These are phyloP conservation scores for Ceratobasidium sp. DNA, from an alignment of 1,284 basidiomycete species.

Conservation along the genomic window DNA sequence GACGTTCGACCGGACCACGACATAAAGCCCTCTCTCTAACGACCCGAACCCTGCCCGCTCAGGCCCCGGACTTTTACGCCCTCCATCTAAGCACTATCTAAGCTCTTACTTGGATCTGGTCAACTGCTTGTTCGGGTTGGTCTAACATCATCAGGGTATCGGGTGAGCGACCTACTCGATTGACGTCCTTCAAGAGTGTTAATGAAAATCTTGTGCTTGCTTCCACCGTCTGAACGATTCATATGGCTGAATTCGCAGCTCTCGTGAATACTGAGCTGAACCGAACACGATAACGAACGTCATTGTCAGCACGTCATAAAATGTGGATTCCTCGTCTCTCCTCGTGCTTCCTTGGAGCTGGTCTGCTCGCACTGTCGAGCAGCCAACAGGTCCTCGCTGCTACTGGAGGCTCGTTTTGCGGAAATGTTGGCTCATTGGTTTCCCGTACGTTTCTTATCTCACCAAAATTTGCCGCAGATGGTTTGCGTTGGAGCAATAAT, in stretches of 20 bases:
- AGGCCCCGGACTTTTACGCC: too few species aligned
- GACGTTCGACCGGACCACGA: neutral
- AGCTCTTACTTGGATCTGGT: too few species aligned
- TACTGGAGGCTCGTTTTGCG: constrained; percentile 23
- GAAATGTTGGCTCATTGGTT: neutral
- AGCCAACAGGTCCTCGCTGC: neutral
- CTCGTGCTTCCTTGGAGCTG: neutral
- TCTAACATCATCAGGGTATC: neutral
- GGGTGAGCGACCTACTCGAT: neutral
- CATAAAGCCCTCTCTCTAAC: neutral
- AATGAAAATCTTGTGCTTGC: neutral
- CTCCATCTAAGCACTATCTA: too few species aligned
- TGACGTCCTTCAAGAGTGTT: neutral
- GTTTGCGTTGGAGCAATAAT: constrained; percentile 18
- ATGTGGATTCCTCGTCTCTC: constrained; percentile 10
- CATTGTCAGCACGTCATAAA: neutral
- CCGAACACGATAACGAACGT: neutral
- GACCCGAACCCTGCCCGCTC: neutral
- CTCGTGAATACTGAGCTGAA: neutral
- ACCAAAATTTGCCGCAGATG: neutral
- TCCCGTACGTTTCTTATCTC: neutral
- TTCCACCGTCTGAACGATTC: neutral
- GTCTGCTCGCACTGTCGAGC: constrained; percentile 1
- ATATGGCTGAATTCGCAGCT: neutral
- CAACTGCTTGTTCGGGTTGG: neutral